Base-by-base conservation (phyloP, 2,329 filamentous ascomycete genomes). In the Pyrenochaeta sp. region DNA sequence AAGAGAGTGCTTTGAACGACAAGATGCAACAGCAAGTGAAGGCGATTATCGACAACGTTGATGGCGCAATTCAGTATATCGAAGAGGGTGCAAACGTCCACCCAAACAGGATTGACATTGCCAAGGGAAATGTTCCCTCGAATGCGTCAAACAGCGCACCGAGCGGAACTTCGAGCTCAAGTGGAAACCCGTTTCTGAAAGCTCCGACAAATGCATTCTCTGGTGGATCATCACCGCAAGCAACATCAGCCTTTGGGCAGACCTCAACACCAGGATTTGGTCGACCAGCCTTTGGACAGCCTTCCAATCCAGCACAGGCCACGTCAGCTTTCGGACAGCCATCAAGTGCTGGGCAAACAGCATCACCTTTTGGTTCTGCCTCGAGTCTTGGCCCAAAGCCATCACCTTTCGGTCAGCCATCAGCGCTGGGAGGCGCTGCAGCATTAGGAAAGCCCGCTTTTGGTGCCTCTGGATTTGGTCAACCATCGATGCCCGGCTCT, bases 21-120 rank as follows among this genome's bases (percentile, higher is more conserved):
- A 85, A 87, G 57, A 71, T 74, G 65, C 86, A 89, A 3, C 81
- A 87, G 52, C 91, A 95, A 71, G 91, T 93, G 45, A 84, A 90
- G 54, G 83, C 80, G n/a, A 87, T 88, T 1, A 70, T 91, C 1
- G 83, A 80, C 54, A 88, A 96, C 65, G 73, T 90, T 9, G 82
- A 89, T 54, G 90, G 87, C 2, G 92, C 93, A 12, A 64, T 74
- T 40, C 67, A 64, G 21, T 77, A 76, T 46, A 53, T 77, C 18
- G 64, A 70, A 57, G 74, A 72, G 35, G 75, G 74, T 36, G 66
- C 63, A 39, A 68, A 75, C 37, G 49, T 71, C 6, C 72, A 71
- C 35, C 69, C 68, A 1, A 75, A 77, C 45, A 61, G 73, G 23
- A 56, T 69, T 7, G 72, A 75, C 23, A 67, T 74, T 11, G 60